Evolutionary conservation across 176 grass and related monocot genomes (phyloP), one percentile per base, ranked within the genome.

Genomic region (Canna indica): DNA sequence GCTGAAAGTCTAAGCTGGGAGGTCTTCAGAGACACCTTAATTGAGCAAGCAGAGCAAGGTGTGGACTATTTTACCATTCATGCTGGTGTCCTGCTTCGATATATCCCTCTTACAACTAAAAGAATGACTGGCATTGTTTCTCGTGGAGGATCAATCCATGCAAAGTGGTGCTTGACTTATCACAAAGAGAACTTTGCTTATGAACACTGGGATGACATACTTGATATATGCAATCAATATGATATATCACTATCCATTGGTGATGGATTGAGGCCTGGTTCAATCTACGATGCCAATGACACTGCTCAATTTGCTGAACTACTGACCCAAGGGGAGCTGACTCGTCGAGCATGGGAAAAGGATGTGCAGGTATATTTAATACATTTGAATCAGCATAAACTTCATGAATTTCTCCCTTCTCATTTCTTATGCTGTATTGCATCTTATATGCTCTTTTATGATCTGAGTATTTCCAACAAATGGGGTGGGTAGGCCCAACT

Each of bases 31-130:
- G 93, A 90, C 48, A 97, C 93, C 73, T 77, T 97, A 32, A 87
- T 97, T 59, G 93, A 97, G 60, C 93, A 97, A 79, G 93, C 93
- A 47, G 93, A 97, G 64, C 93, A 97, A 82, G 93, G 93, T 25
- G 93, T 97, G 79, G 93, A 97, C 76, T 97, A 97, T 42, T 97
- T 97, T 77, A 97, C 93, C 66, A 97, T 97, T 72, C 93, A 97
- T 80, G 93, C 88, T 28, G 88, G 93, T 52, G 88, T 97, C 31
- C 71, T 97, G 53, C 88, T 97, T 73, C 80, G 86, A 53, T 97
- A 97, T 78, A 97, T 97, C 70, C 93, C 93, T 63, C 93, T 97
- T 60, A 97, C 93, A 15, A 88, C 93, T 71, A 97, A 91, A 66
- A 87, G 88, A 68, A 97, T 97, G 93, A 97, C 93, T 27, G 93